Evolutionary conservation across 1,284 basidiomycete genomes (phyloP).

Genomic region (Ceratobasidium sp.): DNA sequence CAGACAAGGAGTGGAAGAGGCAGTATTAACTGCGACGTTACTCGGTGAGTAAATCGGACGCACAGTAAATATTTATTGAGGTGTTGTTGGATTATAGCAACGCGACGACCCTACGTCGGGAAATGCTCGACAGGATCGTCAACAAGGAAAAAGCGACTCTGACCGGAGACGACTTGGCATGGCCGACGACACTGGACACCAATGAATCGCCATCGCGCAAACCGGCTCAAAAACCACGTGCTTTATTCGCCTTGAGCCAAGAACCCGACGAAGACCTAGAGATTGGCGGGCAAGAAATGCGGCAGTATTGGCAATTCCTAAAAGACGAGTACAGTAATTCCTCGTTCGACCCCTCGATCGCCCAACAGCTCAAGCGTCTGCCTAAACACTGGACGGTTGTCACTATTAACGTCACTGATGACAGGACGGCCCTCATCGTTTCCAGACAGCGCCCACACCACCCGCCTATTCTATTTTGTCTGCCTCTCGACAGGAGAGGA

Average conservation of each 20-base stretch:
- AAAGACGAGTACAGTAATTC: constrained; percentile 65
- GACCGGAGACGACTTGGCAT: constrained; percentile 68
- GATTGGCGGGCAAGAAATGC: constrained; percentile 54
- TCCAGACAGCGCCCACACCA: constrained; percentile 76
- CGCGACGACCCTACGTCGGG: constrained; percentile 80
- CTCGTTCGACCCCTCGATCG: constrained; percentile 58
- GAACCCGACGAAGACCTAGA: constrained; percentile 54
- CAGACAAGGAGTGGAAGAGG: constrained; percentile 61
- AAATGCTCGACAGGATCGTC: constrained; percentile 76
- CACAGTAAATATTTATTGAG: constrained; percentile 26
- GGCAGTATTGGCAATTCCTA: constrained; percentile 71
- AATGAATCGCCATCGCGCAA: constrained; percentile 47
- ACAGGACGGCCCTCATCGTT: constrained; percentile 85
- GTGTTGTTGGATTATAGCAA: constrained; percentile 67
- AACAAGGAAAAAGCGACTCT: constrained; percentile 57
- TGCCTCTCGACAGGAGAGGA: constrained; percentile 84
- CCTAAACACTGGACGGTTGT: constrained; percentile 88
- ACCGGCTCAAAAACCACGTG: constrained; percentile 2
- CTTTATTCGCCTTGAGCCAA: constrained; percentile 44
- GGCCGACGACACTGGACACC: constrained; percentile 65
- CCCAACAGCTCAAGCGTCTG: constrained; percentile 61
- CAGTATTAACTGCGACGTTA: constrained; percentile 68
- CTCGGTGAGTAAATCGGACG: constrained; percentile 64
- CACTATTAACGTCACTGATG: constrained; percentile 84
- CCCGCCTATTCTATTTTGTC: constrained; percentile 82